phyloP scores from a whole-genome alignment of 1,139 yeast genomes.

The Suhomyces guaymorum region DNA sequence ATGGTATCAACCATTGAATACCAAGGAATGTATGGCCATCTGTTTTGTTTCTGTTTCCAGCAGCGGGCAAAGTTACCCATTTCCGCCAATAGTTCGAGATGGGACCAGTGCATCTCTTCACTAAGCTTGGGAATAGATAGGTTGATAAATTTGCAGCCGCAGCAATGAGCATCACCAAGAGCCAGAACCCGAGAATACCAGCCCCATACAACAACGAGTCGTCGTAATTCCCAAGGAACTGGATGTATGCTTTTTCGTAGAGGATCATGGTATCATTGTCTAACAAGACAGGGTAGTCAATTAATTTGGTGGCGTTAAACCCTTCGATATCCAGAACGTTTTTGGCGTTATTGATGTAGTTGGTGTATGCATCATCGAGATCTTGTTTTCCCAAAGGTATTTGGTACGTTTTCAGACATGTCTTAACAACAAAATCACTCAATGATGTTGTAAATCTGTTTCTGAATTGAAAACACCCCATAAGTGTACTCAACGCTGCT shows the following conservation, averaged over 20 bases:
- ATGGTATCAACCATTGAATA: constrained; percentile 21
- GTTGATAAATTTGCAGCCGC: constrained; percentile 43
- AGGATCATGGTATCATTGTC: constrained; percentile 15
- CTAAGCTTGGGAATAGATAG: constrained; percentile 27
- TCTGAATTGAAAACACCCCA: constrained; percentile 15
- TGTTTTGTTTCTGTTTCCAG: constrained; percentile 25
- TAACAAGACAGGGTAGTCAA: constrained; percentile 27
- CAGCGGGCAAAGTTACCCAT: constrained; percentile 35
- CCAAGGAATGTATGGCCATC: constrained; percentile 22
- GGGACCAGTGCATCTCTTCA: constrained; percentile 25
- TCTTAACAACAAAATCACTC: constrained; percentile 1
- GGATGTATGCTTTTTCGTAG: constrained; percentile 25
- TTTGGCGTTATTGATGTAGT: constrained; percentile 23
- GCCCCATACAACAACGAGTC: constrained; percentile 49
- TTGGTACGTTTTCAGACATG: constrained; percentile 16
- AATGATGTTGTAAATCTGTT: constrained; percentile 4
- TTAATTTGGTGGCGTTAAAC: constrained; percentile 23
- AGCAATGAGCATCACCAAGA: constrained; percentile 41
- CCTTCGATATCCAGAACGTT: constrained; percentile 21
- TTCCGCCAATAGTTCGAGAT: constrained; percentile 29
- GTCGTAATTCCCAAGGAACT: constrained; percentile 37
- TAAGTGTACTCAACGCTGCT: constrained; percentile 17
- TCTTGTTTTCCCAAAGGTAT: constrained; percentile 19
- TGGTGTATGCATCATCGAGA: constrained; percentile 19
- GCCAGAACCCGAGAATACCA: constrained; percentile 53